Percentiles rank a stretch among this genome's conserved stretches.
phyloP scores from a whole-genome alignment of 2,329 filamentous ascomycete genomes.

The Mycosphaerelloides madeirae region DNA sequence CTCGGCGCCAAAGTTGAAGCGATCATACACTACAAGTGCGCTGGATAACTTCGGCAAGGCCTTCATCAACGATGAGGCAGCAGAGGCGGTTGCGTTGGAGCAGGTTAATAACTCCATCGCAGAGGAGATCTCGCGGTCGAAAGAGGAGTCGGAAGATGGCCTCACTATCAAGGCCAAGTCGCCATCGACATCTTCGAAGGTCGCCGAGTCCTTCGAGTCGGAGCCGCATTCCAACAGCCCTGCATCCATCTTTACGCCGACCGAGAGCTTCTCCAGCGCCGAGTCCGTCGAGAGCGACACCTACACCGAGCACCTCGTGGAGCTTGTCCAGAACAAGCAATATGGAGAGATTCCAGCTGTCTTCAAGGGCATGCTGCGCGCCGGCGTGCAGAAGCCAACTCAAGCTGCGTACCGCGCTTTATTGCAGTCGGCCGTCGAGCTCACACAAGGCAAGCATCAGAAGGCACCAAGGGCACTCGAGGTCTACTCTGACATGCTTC shows the following conservation, averaged over 20 bases:
- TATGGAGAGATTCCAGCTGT: constrained; percentile 85
- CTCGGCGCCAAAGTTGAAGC: constrained; percentile 36
- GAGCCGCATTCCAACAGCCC: constrained; percentile 21
- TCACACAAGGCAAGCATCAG: constrained; percentile 74
- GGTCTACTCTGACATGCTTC: constrained; percentile 94
- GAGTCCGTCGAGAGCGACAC: constrained; percentile 58
- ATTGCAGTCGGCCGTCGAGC: constrained; percentile 74
- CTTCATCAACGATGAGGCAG: constrained; percentile 44
- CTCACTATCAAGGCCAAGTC: constrained; percentile 19
- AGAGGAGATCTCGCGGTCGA: constrained; percentile 64
- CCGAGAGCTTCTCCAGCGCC: constrained; percentile 42
- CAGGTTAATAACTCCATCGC: constrained; percentile 82
- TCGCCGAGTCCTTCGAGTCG: constrained; percentile 14
- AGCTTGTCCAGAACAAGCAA: constrained; percentile 65
- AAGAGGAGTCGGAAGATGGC: constrained; percentile 44
- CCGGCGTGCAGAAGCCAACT: constrained; percentile 73
- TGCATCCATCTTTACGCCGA: constrained; percentile 24
- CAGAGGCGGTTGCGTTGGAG: constrained; percentile 58
- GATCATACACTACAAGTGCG: constrained; percentile 50
- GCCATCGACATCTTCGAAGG: constrained; percentile 11
- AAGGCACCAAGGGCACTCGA: constrained; percentile 87
- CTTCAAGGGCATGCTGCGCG: constrained; percentile 84
- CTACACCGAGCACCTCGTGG: constrained; percentile 74
- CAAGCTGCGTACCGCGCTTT: constrained; percentile 89
- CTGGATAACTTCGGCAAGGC: constrained; percentile 58